Percentiles rank a stretch among this genome's conserved stretches.
These are phyloP conservation scores for Colletotrichum simmondsii DNA, from an alignment of 2,329 filamentous ascomycete genomes.

Conservation along the genomic window DNA sequence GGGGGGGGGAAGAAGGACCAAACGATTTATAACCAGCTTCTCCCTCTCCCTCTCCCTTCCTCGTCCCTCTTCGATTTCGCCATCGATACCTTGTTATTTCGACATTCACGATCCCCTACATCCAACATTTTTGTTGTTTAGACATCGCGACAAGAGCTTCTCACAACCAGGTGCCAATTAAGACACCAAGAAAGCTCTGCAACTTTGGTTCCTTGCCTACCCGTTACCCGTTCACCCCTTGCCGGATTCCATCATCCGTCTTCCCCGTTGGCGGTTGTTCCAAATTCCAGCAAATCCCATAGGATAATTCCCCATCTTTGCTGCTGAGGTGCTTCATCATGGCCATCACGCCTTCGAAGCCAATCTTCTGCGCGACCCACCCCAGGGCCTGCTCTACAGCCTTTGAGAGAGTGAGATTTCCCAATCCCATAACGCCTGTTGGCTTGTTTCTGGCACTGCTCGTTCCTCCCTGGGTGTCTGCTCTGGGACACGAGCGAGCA, in stretches of 20 bases:
- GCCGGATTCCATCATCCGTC: slow-evolving; percentile 14
- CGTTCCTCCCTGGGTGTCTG: neutral
- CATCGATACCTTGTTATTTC: slow-evolving; percentile 33
- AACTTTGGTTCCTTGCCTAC: slow-evolving; percentile 10
- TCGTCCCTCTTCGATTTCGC: slow-evolving; percentile 18
- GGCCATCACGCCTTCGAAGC: slow-evolving; percentile 69
- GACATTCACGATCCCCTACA: slow-evolving; percentile 27
- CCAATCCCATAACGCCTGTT: slow-evolving; percentile 13
- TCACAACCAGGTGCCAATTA: slow-evolving; percentile 23
- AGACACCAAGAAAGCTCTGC: slow-evolving; percentile 23
- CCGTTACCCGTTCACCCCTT: neutral
- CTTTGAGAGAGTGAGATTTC: slow-evolving; percentile 83
- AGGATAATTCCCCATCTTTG: slow-evolving; percentile 18
- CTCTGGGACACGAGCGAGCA: neutral
- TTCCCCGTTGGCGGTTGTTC: slow-evolving; percentile 4
- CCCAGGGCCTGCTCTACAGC: slow-evolving; percentile 96
- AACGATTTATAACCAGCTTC: slow-evolving; percentile 30
- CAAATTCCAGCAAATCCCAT: slow-evolving; percentile 17
- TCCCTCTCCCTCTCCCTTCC: slow-evolving; percentile 16
- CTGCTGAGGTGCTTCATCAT: slow-evolving; percentile 32
- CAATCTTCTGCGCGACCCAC: slow-evolving; percentile 94
- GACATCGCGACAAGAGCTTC: slow-evolving; percentile 31
- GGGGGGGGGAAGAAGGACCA: slow-evolving; percentile 5
- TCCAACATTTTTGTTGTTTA: slow-evolving; percentile 22
- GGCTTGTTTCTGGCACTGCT: slow-evolving; percentile 1